Conservation (phyloP, 2,329 filamentous ascomycete species). For the Parastagonospora avenae region DNA sequence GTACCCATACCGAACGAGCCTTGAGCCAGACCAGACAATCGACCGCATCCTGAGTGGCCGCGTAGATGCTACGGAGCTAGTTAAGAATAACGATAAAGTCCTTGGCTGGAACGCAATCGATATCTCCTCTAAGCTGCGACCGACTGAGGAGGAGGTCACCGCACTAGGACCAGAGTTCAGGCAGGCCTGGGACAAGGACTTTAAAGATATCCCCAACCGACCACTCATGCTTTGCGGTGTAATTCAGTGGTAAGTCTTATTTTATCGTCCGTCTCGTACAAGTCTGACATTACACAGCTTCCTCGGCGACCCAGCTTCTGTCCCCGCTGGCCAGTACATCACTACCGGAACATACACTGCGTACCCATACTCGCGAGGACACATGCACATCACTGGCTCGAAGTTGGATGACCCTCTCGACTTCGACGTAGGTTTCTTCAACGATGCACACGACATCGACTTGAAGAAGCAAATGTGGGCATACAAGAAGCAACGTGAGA, state of each 20-base stretch:
- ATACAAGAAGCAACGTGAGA: constrained; percentile 66
- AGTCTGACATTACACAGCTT: constrained; percentile 25
- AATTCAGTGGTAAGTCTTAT: constrained; percentile 39
- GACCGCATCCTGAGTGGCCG: constrained; percentile 59
- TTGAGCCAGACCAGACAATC: constrained; percentile 57
- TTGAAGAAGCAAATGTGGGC: constrained; percentile 64
- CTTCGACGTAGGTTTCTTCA: constrained; percentile 64
- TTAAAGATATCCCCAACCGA: constrained; percentile 52
- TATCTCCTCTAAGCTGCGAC: constrained; percentile 61
- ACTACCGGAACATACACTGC: constrained; percentile 59
- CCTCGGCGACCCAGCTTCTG: constrained; percentile 33
- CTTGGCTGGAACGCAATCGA: constrained; percentile 66
- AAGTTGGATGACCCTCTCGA: constrained; percentile 55
- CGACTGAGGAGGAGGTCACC: constrained; percentile 58
- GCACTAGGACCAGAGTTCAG: constrained; percentile 60
- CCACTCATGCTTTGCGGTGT: constrained; percentile 55
- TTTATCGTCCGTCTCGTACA: not conserved
- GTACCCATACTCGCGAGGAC: constrained; percentile 66
- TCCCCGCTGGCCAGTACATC: constrained; percentile 57
- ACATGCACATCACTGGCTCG: constrained; percentile 62
- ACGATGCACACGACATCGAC: constrained; percentile 61
- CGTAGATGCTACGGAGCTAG: constrained; percentile 52
- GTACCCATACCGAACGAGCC: constrained; percentile 58
- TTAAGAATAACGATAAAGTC: constrained; percentile 55
- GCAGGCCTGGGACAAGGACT: constrained; percentile 62